phyloP scores from a whole-genome alignment of 495 filamentous ascomycete species.

The Platismatia glauca region DNA sequence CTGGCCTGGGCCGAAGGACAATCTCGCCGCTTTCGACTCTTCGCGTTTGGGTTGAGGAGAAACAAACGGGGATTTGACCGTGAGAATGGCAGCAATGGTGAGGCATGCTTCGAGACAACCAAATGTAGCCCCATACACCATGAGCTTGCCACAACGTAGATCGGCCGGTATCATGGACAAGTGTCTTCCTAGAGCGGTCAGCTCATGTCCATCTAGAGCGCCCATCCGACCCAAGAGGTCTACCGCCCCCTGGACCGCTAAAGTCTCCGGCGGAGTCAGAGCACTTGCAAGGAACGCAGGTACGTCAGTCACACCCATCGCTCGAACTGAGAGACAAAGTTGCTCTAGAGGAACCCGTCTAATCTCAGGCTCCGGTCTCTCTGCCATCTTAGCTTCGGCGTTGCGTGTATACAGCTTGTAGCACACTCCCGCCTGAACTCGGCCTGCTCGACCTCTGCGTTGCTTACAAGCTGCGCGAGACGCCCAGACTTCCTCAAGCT shows the following conservation, averaged over 20 bases:
- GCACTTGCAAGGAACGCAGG: conserved; percentile 73
- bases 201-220: conserved; percentile 70
- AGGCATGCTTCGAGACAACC: conserved; percentile 80
- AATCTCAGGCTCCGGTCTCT: conserved; percentile 88
- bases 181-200: conserved; percentile 86
- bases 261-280: conserved; percentile 73
- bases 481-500: conserved; percentile 89
- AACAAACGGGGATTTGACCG: conserved; percentile 74
- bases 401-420: conserved; percentile 90
- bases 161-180: conserved; percentile 92
- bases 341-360: conserved; percentile 88
- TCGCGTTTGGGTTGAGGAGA: conserved; percentile 73
- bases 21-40: conserved; percentile 66
- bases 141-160: conserved; percentile 82
- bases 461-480: conserved; percentile 93
- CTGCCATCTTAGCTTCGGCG: conserved; percentile 78
- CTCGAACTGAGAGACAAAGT: conserved; percentile 83
- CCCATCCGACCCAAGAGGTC: conserved; percentile 72
- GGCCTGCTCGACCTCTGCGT: conserved; percentile 86
- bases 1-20: conserved; percentile 62
- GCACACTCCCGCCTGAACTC: conserved; percentile 83
- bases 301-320: conserved; percentile 84
- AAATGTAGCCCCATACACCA: conserved; percentile 89
- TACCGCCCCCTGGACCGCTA: conserved; percentile 79
- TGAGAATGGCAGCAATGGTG: conserved; percentile 85